phyloP scores from a whole-genome alignment of 2,329 filamentous ascomycete genomes.

The Alternaria sp. region DNA sequence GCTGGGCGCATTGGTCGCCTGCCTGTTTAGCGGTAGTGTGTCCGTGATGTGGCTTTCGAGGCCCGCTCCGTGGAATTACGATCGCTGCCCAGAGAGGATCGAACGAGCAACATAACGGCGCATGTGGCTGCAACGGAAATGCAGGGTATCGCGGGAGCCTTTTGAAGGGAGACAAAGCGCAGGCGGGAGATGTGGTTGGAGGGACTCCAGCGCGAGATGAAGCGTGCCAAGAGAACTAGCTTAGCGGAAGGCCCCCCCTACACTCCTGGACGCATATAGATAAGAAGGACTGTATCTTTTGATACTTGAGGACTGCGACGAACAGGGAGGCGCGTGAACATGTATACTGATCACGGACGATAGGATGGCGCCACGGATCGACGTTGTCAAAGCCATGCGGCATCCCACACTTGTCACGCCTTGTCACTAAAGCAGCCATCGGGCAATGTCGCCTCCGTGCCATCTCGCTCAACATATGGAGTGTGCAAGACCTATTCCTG shows the following conservation, averaged over 20 bases:
- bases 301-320: neutral
- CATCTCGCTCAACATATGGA: no score
- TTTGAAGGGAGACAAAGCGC: neutral
- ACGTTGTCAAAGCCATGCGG: neutral
- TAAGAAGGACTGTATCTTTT: no score
- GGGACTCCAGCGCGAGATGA: slow-evolving; percentile 1
- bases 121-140: neutral
- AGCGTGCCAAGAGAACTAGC: slow-evolving; percentile 1
- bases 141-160: neutral
- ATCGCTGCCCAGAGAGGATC: slow-evolving; percentile 3
- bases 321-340: neutral
- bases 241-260: neutral
- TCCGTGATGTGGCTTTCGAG: slow-evolving; percentile 1
- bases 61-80: slow-evolving; percentile 6
- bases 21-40: slow-evolving; percentile 20
- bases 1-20: slow-evolving; percentile 26
- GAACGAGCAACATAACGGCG: neutral
- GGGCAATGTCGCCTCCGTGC: no score
- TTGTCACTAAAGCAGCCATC: neutral
- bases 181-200: slow-evolving; percentile 5
- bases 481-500: no score
- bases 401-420: neutral
- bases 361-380: neutral
- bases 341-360: neutral
- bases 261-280: no score